A percentile compares a stretch with the other conserved stretches of the same genome.
Evolutionary conservation across 805 yeast species (phyloP).

Genomic region (Ogataea pini): DNA sequence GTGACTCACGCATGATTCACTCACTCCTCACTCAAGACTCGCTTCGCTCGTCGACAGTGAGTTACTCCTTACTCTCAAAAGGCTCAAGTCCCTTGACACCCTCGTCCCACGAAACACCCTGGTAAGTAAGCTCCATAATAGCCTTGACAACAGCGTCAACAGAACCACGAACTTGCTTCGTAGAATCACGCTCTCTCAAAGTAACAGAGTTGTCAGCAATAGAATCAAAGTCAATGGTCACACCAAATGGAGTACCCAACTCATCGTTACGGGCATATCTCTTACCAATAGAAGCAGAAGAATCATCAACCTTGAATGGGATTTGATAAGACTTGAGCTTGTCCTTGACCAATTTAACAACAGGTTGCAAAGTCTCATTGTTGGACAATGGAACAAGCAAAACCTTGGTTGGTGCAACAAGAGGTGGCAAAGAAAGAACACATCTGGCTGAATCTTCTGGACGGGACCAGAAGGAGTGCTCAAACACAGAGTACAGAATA

Average conservation of each 20-base stretch:
- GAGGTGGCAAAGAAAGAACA: constrained; percentile 84
- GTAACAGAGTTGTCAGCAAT: constrained; percentile 86
- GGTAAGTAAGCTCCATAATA: constrained; percentile 71
- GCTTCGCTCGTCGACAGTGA: background rate
- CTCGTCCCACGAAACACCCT: constrained; percentile 78
- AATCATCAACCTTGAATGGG: constrained; percentile 95
- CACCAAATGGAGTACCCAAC: constrained; percentile 97
- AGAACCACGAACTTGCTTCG: constrained; percentile 94
- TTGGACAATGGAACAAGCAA: constrained; percentile 90
- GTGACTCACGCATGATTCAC: too few relatives aligned
- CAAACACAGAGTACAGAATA: constrained; percentile 88
- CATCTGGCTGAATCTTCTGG: constrained; percentile 88
- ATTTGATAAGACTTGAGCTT: constrained; percentile 77
- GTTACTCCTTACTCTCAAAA: constrained; percentile 63
- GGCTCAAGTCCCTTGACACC: constrained; percentile 73
- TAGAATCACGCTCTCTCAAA: constrained; percentile 95
- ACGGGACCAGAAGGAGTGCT: constrained; percentile 94
- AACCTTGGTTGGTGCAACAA: constrained; percentile 97
- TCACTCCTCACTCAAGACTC: too few relatives aligned
- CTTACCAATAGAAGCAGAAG: constrained; percentile 96
- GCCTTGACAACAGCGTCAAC: constrained; percentile 70
- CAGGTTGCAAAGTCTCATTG: constrained; percentile 76
- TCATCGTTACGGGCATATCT: constrained; percentile 98
- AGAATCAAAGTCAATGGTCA: constrained; percentile 94
- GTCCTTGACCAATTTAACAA: constrained; percentile 66